A percentile compares a stretch with the other conserved stretches of the same genome.
Evolutionary conservation across 805 yeast genomes (phyloP).

Genomic region (Saturnispora quitensis): DNA sequence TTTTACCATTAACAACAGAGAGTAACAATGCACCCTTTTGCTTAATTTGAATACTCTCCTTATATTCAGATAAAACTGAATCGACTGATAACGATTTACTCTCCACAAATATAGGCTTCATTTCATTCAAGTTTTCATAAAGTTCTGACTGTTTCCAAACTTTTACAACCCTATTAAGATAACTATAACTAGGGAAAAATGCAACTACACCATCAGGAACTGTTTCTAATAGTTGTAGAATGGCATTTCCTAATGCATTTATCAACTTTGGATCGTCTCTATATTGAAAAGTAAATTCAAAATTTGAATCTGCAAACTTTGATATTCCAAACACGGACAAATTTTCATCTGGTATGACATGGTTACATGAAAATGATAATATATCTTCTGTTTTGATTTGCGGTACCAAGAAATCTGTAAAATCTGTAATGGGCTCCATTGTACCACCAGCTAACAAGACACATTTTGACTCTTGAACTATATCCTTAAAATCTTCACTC

Average conservation of each 20-base stretch:
- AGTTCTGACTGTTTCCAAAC: slow-evolving; percentile 41
- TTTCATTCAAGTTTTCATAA: slow-evolving; percentile 27
- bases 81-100: slow-evolving; percentile 37
- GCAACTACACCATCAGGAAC: slow-evolving; percentile 73
- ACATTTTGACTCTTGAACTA: slow-evolving; percentile 57
- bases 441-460: slow-evolving; percentile 90
- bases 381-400: slow-evolving; percentile 35
- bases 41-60: slow-evolving; percentile 30
- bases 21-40: slow-evolving; percentile 55
- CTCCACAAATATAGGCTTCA: slow-evolving; percentile 51
- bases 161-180: slow-evolving; percentile 41
- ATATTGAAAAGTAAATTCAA: slow-evolving; percentile 63
- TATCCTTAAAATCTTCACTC: slow-evolving; percentile 53
- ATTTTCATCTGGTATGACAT: slow-evolving; percentile 67
- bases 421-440: slow-evolving; percentile 82
- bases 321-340: slow-evolving; percentile 50
- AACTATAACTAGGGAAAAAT: slow-evolving; percentile 80
- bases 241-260: slow-evolving; percentile 37
- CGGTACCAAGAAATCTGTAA: slow-evolving; percentile 57
- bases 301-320: slow-evolving; percentile 19
- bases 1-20: slow-evolving; percentile 86
- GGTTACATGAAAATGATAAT: slow-evolving; percentile 64
- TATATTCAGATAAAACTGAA: slow-evolving; percentile 41
- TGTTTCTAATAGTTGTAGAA: slow-evolving; percentile 32
- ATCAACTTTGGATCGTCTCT: slow-evolving; percentile 43